These are phyloP conservation scores for Stropharia rugosoannulata DNA, from an alignment of 768 basidiomycete species.

Conservation along the genomic window DNA sequence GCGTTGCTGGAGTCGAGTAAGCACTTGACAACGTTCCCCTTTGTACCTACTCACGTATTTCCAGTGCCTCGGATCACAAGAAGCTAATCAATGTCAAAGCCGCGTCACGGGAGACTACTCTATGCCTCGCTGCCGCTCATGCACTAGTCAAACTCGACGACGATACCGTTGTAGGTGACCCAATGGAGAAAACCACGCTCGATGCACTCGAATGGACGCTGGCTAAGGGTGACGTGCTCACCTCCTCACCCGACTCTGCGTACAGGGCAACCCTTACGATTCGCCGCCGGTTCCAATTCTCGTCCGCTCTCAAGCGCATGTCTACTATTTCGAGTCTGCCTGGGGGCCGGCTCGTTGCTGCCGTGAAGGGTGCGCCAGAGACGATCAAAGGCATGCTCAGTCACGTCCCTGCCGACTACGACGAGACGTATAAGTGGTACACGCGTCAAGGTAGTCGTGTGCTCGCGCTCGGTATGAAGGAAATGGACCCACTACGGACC, in stretches of 20 bases:
- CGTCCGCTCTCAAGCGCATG: conserved; percentile 97
- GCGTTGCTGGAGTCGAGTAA: conserved; percentile 88
- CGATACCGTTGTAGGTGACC: conserved; percentile 92
- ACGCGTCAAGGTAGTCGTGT: conserved; percentile 93
- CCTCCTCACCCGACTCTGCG: conserved; percentile 54
- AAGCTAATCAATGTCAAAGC: conserved; percentile 81
- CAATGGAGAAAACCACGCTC: conserved; percentile 98
- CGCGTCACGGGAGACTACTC: conserved; percentile 72
- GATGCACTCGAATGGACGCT: conserved; percentile 90
- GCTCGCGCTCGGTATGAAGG: conserved; percentile 86
- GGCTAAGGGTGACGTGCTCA: conserved; percentile 69
- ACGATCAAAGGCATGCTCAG: conserved; percentile 89
- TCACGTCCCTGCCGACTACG: conserved; percentile 74
- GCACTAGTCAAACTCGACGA: conserved; percentile 94
- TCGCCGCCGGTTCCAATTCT: conserved; percentile 95
- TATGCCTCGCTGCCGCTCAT: conserved; percentile 92
- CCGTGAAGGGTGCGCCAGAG: conserved; percentile 97
- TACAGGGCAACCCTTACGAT: conserved; percentile 68
- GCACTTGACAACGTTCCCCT: conserved; percentile 23
- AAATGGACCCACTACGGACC: conserved; percentile 64
- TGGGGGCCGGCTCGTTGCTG: conserved; percentile 56
- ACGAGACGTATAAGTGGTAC: conserved; percentile 94
- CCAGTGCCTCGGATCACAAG: conserved; percentile 41
- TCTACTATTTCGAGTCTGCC: conserved; percentile 77
- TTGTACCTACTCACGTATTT: conserved; percentile 5